phyloP scores from a whole-genome alignment of 768 basidiomycete species.

The Boletus vinaceobasis region DNA sequence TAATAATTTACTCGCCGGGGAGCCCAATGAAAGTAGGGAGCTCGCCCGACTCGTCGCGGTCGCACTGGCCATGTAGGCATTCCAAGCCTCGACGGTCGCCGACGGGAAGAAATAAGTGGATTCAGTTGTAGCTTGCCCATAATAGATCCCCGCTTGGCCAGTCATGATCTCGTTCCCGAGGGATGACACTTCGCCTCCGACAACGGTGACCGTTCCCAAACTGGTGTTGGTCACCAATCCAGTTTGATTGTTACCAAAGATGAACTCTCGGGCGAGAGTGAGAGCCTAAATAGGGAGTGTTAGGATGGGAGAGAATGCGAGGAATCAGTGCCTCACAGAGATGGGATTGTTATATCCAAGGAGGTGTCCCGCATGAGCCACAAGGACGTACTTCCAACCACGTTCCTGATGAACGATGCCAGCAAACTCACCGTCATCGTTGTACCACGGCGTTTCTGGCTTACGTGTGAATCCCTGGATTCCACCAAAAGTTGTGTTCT shows the following conservation, averaged over 20 bases:
- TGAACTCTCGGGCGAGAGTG: conserved; percentile 60
- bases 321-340: conserved; percentile 38
- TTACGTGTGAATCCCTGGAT: conserved; percentile 68
- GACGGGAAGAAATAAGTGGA: conserved; percentile 54
- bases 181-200: conserved; percentile 48
- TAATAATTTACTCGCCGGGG: too few species aligned
- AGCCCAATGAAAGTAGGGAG: too few species aligned
- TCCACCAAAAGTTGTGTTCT: conserved; percentile 83
- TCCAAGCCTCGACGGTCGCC: conserved; percentile 57
- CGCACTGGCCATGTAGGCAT: conserved; percentile 45
- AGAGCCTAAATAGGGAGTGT: conserved; percentile 42
- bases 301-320: not conserved
- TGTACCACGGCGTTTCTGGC: conserved; percentile 68
- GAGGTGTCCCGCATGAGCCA: conserved; percentile 38
- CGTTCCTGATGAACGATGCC: conserved; percentile 75
- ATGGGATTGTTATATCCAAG: conserved; percentile 32
- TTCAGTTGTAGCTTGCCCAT: conserved; percentile 44
- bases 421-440: too few species aligned
- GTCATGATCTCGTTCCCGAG: conserved; percentile 47
- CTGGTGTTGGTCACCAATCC: conserved; percentile 45
- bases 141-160: conserved; percentile 53
- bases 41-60: conserved; percentile 4
- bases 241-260: conserved; percentile 60
- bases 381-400: conserved; percentile 46
- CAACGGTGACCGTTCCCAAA: conserved; percentile 28